These are phyloP conservation scores for Bolboschoenoplectus hybrid DNA, from an alignment of 202 grass and related monocot genomes.

Conservation along the genomic window DNA sequence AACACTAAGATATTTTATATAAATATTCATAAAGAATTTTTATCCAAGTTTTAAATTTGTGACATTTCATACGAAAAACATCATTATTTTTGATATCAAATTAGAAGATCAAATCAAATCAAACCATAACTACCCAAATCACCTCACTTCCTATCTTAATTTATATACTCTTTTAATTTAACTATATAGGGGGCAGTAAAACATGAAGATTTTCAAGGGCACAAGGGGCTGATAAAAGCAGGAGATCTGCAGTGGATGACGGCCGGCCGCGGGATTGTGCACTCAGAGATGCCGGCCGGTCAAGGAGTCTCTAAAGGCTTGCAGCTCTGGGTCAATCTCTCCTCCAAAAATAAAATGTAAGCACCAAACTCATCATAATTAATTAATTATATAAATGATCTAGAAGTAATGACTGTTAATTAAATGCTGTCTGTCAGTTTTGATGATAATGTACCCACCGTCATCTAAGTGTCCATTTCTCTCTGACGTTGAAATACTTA, in stretches of 20 bases:
- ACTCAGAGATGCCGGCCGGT: constrained; percentile 89
- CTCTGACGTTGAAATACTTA: background rate
- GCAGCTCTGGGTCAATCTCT: constrained; percentile 98
- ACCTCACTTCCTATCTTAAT: background rate
- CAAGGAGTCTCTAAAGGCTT: constrained; percentile 73
- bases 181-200: constrained; percentile 64
- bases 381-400: background rate
- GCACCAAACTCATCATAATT: background rate
- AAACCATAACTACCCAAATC: background rate
- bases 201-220: constrained; percentile 90
- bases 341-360: constrained; percentile 92
- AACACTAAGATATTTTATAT: background rate
- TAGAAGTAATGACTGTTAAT: background rate
- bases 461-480: background rate
- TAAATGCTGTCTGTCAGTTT: constrained; percentile 10
- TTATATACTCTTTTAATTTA: background rate
- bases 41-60: too few relatives aligned
- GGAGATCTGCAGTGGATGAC: constrained; percentile 99
- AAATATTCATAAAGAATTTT: too few relatives aligned
- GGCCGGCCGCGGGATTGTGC: constrained; percentile 86
- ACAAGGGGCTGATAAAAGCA: constrained; percentile 87
- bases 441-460: background rate
- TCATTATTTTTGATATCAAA: too few relatives aligned
- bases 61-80: too few relatives aligned
- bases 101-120: background rate